phyloP scores from a whole-genome alignment of 2,329 filamentous ascomycete genomes.

The Alternaria sp. region DNA sequence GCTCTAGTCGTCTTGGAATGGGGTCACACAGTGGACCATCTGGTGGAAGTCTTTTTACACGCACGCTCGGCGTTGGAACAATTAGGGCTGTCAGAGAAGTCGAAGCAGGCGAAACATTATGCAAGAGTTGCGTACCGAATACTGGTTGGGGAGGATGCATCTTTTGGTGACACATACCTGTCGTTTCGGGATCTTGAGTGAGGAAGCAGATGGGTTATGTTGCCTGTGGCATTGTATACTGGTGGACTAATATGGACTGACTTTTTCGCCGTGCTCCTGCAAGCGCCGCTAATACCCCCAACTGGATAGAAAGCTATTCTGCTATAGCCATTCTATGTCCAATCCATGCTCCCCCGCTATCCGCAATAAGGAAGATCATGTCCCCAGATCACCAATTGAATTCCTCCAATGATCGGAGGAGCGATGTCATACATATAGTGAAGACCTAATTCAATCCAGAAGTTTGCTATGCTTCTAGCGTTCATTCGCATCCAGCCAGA shows the following conservation, averaged over 20 bases:
- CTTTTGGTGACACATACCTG: background rate
- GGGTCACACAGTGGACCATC: constrained; percentile 36
- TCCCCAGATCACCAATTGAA: background rate
- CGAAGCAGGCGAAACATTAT: constrained; percentile 37
- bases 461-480: constrained; percentile 3
- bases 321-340: too few species aligned
- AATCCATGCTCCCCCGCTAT: too few species aligned
- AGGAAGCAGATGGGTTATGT: background rate
- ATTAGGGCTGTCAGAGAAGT: constrained; percentile 24
- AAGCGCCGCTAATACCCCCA: too few species aligned
- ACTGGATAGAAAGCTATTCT: too few species aligned
- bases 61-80: constrained; percentile 33
- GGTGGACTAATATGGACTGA: too few species aligned
- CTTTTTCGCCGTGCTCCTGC: too few species aligned
- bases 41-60: constrained; percentile 42
- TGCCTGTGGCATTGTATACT: background rate
- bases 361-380: too few species aligned
- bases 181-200: fast-evolving
- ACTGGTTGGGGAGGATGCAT: constrained; percentile 44
- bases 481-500: constrained; percentile 18
- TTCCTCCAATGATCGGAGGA: constrained; percentile 10
- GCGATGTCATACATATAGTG: background rate
- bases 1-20: constrained; percentile 34
- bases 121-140: constrained; percentile 45
- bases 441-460: constrained; percentile 7